Percentiles rank a stretch among this genome's conserved stretches.
phyloP scores from a whole-genome alignment of 2,329 filamentous ascomycete species.

The Dactylellina cionopaga region DNA sequence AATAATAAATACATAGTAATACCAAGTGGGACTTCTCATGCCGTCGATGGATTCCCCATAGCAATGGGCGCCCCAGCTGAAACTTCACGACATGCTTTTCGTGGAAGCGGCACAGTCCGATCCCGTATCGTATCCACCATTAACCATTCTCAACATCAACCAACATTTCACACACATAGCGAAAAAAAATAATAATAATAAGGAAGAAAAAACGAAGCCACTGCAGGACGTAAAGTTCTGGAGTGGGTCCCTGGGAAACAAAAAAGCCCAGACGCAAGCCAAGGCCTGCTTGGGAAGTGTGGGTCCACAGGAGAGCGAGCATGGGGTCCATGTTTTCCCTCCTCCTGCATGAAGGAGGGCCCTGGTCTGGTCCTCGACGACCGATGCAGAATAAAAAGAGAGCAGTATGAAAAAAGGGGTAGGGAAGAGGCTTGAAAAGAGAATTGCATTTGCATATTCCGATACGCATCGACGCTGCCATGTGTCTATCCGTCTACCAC shows the following conservation, averaged over 20 bases:
- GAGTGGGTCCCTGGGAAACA: constrained; percentile 9
- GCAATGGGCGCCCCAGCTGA: background rate
- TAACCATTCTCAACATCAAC: background rate
- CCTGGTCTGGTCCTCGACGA: background rate
- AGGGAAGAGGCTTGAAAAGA: too few relatives aligned
- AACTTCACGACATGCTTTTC: too few relatives aligned
- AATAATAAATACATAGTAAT: too few relatives aligned
- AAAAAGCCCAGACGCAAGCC: constrained; percentile 28
- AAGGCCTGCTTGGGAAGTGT: constrained; percentile 10
- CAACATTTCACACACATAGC: too few relatives aligned
- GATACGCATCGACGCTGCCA: constrained; percentile 36
- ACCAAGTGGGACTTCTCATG: constrained; percentile 21
- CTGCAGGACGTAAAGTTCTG: constrained; percentile 1
- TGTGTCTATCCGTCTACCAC: constrained; percentile 10
- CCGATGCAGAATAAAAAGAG: background rate
- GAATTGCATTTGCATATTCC: constrained; percentile 45
- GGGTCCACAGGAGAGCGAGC: constrained; percentile 14
- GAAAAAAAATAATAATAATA: too few relatives aligned
- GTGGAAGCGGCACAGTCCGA: constrained; percentile 21
- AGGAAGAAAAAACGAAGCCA: background rate
- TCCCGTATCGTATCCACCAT: background rate
- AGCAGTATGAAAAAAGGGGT: constrained; percentile 10
- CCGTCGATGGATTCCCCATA: constrained; percentile 4
- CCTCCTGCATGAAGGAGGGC: constrained; percentile 14
- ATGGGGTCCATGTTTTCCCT: constrained; percentile 13